Evolutionary conservation across 345 rosid genomes (phyloP), one percentile per base, ranked within the genome.

Genomic region (Ceriops zippeliana): DNA sequence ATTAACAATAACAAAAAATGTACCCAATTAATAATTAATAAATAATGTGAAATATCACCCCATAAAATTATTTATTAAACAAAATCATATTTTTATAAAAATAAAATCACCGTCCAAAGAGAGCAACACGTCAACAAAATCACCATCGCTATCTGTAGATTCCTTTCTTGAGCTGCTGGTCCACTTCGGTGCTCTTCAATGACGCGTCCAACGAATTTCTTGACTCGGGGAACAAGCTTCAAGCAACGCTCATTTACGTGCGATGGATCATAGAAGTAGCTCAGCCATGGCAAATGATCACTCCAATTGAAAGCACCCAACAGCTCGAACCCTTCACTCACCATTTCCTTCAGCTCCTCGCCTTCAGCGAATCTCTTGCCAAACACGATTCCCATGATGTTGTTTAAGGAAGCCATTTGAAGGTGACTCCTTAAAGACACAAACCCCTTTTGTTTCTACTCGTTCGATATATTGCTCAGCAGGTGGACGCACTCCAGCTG

Each of bases 381-480:
- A 47, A 93, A 93, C 61, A 93, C 98, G 19, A 86, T 85, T 1
- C 93, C 91, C 93, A 89, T 89, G n/a, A 93, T 84, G 69, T 89
- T 93, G 71, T 86, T 93, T 68, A 93, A 76, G 38, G 98, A 83
- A 4, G 90, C 93, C 42, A 83, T 68, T 59, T 93, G 97, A 30
- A 93, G 90, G 56, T 89, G 96, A 66, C 79, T 70, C 26, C 98
- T 79, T 27, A 90, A 65, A 7, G 47, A 72, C 31, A 89, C 96
- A 37, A 46, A 34, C 5, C 93, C 87, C 7, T 53, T 19, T 1
- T 62, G 70, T 7, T 42, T 62, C 67, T 86, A 86, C 13, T 93
- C 93, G 1, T 21, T 19, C 0, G 71, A 69, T 3, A 93, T 74
- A 72, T 58, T 61, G 28, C 72, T 66, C 7, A 89, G 59, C 92